These are phyloP conservation scores for Lathyrus aphaca DNA, from an alignment of 306 rosid genomes.

Conservation along the genomic window DNA sequence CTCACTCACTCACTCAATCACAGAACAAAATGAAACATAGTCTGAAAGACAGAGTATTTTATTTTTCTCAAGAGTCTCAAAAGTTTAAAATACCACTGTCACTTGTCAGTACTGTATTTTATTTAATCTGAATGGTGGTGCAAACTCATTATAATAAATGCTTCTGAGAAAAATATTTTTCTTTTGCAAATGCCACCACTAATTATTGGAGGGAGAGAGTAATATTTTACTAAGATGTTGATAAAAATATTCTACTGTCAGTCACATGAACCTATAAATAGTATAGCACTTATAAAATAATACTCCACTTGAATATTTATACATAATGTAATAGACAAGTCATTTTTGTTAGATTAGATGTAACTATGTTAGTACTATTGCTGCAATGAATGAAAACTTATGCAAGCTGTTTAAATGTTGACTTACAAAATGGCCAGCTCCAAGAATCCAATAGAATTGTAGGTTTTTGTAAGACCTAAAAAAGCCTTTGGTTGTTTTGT, in stretches of 20 bases:
- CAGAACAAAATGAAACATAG: constrained; percentile 22
- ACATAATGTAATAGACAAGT: too few species aligned
- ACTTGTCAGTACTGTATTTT: not conserved
- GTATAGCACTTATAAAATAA: not conserved
- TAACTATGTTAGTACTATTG: too few species aligned
- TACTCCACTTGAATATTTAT: not conserved
- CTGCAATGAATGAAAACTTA: constrained; percentile 10
- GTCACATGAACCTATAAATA: constrained; percentile 1
- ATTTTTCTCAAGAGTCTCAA: constrained; percentile 5
- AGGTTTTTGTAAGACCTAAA: constrained; percentile 66
- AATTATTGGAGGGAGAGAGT: not conserved
- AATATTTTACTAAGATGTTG: not conserved
- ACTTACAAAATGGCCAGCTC: constrained; percentile 98
- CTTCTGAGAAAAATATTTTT: too few species aligned
- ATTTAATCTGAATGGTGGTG: too few species aligned
- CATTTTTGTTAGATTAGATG: too few species aligned
- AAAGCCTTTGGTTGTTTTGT: constrained; percentile 62
- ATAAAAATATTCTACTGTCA: not conserved
- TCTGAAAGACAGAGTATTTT: not conserved
- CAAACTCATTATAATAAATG: too few species aligned
- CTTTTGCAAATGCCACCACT: not conserved
- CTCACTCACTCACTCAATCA: not conserved
- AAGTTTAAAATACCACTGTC: not conserved
- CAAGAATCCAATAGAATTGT: constrained; percentile 90
- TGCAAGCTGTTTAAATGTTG: constrained; percentile 32